Conservation (phyloP, 345 rosid genomes). For the Eutrema heterophyllum region DNA sequence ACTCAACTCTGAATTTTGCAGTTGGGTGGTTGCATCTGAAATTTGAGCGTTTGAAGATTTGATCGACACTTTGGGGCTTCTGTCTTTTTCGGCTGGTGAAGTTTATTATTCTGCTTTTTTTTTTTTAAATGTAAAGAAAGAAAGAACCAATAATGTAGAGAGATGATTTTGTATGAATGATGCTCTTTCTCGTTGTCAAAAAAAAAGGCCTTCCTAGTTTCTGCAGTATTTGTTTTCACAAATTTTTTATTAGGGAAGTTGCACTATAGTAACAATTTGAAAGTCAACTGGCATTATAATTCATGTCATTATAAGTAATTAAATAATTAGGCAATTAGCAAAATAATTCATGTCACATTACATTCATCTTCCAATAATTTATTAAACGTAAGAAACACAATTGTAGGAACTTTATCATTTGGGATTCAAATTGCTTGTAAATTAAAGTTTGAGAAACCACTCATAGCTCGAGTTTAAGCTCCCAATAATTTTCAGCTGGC, state of each 20-base stretch:
- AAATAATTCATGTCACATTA: not conserved
- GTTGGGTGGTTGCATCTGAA: slow-evolving; percentile 36
- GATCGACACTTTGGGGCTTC: not conserved
- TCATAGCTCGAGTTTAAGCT: not conserved
- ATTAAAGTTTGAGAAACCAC: not conserved
- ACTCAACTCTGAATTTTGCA: not conserved
- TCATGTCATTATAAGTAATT: not conserved
- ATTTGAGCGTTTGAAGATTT: not conserved
- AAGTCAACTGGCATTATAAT: not conserved
- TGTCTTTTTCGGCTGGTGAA: slow-evolving; percentile 12
- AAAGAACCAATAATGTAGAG: slow-evolving; percentile 21
- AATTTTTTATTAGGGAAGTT: not conserved
- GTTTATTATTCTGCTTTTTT: not conserved
- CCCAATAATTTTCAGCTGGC: not conserved
- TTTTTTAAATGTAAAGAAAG: slow-evolving; percentile 22
- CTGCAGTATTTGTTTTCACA: slow-evolving; percentile 1
- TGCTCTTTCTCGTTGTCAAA: not conserved
- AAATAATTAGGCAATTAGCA: not conserved
- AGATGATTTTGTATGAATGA: slow-evolving; percentile 4
- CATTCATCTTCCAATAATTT: not conserved
- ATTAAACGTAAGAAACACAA: not conserved
- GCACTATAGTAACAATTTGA: not conserved
- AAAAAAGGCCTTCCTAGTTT: not conserved
- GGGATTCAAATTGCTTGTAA: too few species aligned
- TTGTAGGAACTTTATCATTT: too few species aligned